Evolutionary conservation across 306 rosid genomes (phyloP), one percentile per base, ranked within the genome.

Genomic region (Rosa chinensis): DNA sequence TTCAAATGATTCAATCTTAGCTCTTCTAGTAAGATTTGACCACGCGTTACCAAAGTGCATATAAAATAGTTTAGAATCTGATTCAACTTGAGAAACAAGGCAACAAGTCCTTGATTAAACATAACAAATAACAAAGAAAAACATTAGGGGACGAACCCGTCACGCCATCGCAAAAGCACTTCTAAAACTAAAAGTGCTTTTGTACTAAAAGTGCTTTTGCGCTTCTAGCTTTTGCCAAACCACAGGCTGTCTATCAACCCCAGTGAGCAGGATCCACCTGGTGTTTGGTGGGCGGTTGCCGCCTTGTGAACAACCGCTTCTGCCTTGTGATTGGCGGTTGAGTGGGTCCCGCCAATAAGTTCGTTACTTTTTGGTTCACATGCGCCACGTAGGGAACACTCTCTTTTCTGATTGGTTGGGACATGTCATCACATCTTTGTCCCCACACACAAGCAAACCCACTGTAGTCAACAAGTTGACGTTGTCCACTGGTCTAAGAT

Each of bases 301-400:
- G 23, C 74, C 62, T 52, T 52, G 67, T 8, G 73, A 8, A 47
- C 20, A 49, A 53, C 75, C 25, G 49, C 71, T 58, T 23, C 21
- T 21, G 53, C 37, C 39, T 68, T 56, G 74, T 18, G 81, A 44
- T 72, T 76, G 50, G 81, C 84, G 12, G 81, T 79, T 84, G 49
- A 75, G 5, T n/a, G 8, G 77, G 77, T 8, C 74, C 82, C 77
- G 47, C 84, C 70, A 10, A 2, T 0, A 20, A 11, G 80, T 79
- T 75, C 71, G 86, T 83, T 84, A 45, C 83, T 55, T 66, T 66
- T 21, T 71, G 35, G 69, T 64, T 63, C 78, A 82, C 85, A 4
- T 77, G 85, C 70, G 0, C 55, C 62, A 77, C 79, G 61, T 81
- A 69, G 64, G 72, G 39, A 14, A 55, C 66, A 25, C 53, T 3